A percentile compares a stretch with the other conserved stretches of the same genome.
Conservation (phyloP, 2,329 filamentous ascomycete species). For the Apiospora saccharicola region DNA sequence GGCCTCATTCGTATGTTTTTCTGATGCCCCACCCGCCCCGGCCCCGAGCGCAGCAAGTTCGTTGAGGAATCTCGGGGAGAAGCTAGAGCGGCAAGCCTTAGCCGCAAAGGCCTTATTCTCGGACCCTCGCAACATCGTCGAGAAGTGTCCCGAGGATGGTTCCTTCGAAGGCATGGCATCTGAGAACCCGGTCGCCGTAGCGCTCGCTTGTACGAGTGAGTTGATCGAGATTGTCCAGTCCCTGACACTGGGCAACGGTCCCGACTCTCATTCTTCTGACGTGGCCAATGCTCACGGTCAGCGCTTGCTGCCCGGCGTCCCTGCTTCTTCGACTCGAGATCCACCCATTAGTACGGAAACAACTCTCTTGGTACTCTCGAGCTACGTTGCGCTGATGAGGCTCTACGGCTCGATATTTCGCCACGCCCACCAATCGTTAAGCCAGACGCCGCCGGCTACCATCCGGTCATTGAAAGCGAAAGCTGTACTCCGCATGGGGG, state of each 20-base stretch:
- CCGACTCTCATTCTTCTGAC: neutral
- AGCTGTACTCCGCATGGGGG: neutral
- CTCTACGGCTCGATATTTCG: neutral
- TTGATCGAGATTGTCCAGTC: neutral
- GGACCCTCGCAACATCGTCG: neutral
- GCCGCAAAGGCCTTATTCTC: neutral
- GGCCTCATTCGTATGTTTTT: neutral
- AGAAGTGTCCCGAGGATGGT: neutral
- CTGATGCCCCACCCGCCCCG: neutral
- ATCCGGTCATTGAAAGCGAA: neutral
- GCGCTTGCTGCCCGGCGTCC: neutral
- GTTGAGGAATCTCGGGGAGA: neutral
- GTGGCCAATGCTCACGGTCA: neutral
- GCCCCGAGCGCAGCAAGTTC: neutral
- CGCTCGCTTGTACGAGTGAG: neutral
- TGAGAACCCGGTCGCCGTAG: neutral
- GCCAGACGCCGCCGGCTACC: neutral
- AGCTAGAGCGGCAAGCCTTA: neutral
- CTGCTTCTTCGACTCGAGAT: neutral
- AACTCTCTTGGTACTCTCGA: neutral
- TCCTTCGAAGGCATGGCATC: neutral
- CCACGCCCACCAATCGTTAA: neutral
- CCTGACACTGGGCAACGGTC: neutral
- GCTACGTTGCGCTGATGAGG: neutral
- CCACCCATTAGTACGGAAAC: neutral